Evolutionary conservation across 2,329 filamentous ascomycete species (phyloP), one percentile per base, ranked within the genome.

Genomic region (Arachnopeziza araneosa): DNA sequence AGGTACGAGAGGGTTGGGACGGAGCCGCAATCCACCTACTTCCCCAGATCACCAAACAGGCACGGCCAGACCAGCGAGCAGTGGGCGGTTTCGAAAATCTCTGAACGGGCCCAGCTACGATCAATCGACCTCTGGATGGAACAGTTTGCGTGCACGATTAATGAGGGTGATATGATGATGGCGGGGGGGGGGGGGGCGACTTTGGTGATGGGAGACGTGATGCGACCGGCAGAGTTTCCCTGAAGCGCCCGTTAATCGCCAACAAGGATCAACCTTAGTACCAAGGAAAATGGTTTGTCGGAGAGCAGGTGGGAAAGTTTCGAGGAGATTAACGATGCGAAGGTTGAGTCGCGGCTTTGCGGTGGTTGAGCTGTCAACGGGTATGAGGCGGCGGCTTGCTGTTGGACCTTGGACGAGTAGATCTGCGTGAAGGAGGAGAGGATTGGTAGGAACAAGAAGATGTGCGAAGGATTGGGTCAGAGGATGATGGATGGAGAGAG

Each of bases 121-220:
- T 24, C 52, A 30, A 54, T 36, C 44, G 19, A 50, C 49, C 23
- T 48, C 52, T 60, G 50, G 63, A 58, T 54, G 59, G 22, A 32
- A 22, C 44, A 32, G 58, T 60, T 57, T 60, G 57, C 56, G 50
- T 17, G 58, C 52, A 56, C 63, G 64, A 61, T 59, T 60, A 60
- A 48, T 57, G 53, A 53, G 57, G 57, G 63, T 57, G 64, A 68
- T 68, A 66, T 64, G 66, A 63, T n/a, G 63, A 64, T 55, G 66
- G 65, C 60, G 57, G 66, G 66, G 62, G 55, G 53, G 66, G 65
- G 59, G 57, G 66, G 66, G 62, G 55, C 57, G 52, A 44, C 10
- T 14, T 44, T 17, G 58, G 59, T 51, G 59, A 52, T 26, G 52
- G 48, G 14, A 58, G 52, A 30, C 59, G 56, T 61, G 61, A 67